Evolutionary conservation across 805 yeast genomes (phyloP), one percentile per base, ranked within the genome.

Genomic region (baker's yeast (Saccharomyces cerevisiae)): DNA sequence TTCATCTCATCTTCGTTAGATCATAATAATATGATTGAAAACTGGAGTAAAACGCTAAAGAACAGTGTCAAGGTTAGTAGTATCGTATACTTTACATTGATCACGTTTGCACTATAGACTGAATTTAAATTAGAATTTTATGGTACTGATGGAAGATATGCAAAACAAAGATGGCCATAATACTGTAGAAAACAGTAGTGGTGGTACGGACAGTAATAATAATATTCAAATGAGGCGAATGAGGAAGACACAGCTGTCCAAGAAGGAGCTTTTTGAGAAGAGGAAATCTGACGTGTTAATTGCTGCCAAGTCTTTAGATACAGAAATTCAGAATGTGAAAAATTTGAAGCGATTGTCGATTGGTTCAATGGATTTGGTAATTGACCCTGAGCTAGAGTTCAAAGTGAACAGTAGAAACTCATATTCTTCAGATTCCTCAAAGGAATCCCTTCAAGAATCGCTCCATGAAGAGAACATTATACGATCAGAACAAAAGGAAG

Each of bases 281-380:
- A 61, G 79, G 47, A 74, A 75, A 54, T 73, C 79, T 53, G 72
- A 80, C 62, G 73, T 76, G 50, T 60, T 75, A 47, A 77, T 79
- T 36, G 95, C 95, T 1, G 90, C 89, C 2, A 82, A 82, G 61
- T 89, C 89, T 5, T 80, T 87, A 48, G 89, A 87, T 62, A 83
- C 81, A 56, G 94, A 87, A 64, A 76, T 85, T 57, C 81, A 82
- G 68, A 82, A 83, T 66, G 87, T 87, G 57, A 81, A 85, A 41
- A 86, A 88, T 22, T 71, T 87, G 59, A 87, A 87, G 65, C 74
- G 95, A 55, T 73, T 85, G 17, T 83, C 89, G 0, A 84, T 87
- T 51, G 94, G 90, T 1, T 68, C 77, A 22, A 73, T 75, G 50
- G 76, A 76, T 26, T 55, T 73, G n/a, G 57, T 71, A 50, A 77